These are phyloP conservation scores for Sporothrix globosa DNA, from an alignment of 2,329 filamentous ascomycete species.

Conservation along the genomic window DNA sequence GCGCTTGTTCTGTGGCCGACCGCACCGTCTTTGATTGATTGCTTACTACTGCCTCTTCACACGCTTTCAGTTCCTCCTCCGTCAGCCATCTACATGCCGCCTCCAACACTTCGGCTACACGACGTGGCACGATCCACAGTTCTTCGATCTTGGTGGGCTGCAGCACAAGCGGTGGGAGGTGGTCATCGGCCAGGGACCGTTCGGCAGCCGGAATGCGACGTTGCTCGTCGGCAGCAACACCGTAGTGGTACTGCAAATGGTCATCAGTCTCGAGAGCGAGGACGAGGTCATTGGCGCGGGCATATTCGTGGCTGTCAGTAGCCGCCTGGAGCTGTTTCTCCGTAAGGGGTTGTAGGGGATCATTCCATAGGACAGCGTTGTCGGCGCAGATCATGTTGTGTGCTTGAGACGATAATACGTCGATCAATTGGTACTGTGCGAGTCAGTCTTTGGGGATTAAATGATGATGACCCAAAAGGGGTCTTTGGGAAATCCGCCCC, in stretches of 20 bases:
- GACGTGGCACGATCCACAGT: slow-evolving; percentile 29
- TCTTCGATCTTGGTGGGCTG: slow-evolving; percentile 24
- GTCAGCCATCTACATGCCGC: background rate
- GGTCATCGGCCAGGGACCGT: background rate
- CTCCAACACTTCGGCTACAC: slow-evolving; percentile 25
- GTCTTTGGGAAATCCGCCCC: background rate
- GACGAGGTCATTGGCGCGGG: slow-evolving; percentile 29
- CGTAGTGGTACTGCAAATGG: slow-evolving; percentile 25
- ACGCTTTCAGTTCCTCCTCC: background rate
- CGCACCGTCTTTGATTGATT: background rate
- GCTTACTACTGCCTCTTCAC: background rate
- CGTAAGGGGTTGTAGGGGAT: background rate
- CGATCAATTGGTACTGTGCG: background rate
- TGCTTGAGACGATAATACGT: background rate
- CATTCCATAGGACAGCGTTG: background rate
- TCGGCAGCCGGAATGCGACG: background rate
- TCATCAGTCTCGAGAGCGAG: slow-evolving; percentile 26
- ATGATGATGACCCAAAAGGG: background rate
- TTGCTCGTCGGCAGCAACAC: background rate
- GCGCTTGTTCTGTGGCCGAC: background rate
- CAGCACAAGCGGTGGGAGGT: slow-evolving; percentile 26
- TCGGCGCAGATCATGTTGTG: background rate
- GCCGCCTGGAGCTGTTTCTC: slow-evolving; percentile 11
- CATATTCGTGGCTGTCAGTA: slow-evolving; percentile 25
- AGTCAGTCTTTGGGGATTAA: background rate